A percentile compares a stretch with the other conserved stretches of the same genome.
Evolutionary conservation across 1,139 yeast species (phyloP).

Genomic region (Candida smagusa): DNA sequence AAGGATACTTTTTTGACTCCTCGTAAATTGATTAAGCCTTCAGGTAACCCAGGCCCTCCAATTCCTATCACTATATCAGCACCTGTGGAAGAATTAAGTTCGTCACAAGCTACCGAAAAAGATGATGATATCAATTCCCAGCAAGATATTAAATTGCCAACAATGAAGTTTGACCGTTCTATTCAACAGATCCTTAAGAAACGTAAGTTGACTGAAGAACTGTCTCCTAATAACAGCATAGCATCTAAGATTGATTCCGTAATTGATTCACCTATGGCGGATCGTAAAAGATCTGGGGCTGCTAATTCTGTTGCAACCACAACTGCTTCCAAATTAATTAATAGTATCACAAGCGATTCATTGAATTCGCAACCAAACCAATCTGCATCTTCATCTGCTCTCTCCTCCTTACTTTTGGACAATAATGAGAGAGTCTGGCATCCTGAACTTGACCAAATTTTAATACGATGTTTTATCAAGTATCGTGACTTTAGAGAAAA

Average conservation of each 20-base stretch:
- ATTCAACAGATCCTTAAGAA: constrained; percentile 3
- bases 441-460: constrained; percentile 33
- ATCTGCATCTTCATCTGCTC: constrained; percentile 4
- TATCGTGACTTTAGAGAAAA: constrained; percentile 33
- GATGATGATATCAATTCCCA: not conserved
- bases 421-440: constrained; percentile 33
- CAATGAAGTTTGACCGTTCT: not conserved
- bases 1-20: constrained; percentile 31
- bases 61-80: constrained; percentile 1
- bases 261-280: constrained; percentile 32
- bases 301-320: constrained; percentile 1
- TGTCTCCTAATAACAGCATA: constrained; percentile 35
- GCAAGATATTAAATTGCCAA: not conserved
- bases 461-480: constrained; percentile 35
- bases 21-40: constrained; percentile 14
- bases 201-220: constrained; percentile 3
- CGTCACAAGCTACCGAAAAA: not conserved
- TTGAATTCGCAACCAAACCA: not conserved
- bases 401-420: constrained; percentile 10
- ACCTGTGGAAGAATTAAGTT: not conserved
- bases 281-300: constrained; percentile 10
- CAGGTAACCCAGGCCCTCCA: not conserved
- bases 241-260: constrained; percentile 38
- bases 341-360: constrained; percentile 5
- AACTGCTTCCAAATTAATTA: constrained; percentile 4